Conservation (phyloP, 2,329 filamentous ascomycete genomes). For the Exophiala alcalophila region DNA sequence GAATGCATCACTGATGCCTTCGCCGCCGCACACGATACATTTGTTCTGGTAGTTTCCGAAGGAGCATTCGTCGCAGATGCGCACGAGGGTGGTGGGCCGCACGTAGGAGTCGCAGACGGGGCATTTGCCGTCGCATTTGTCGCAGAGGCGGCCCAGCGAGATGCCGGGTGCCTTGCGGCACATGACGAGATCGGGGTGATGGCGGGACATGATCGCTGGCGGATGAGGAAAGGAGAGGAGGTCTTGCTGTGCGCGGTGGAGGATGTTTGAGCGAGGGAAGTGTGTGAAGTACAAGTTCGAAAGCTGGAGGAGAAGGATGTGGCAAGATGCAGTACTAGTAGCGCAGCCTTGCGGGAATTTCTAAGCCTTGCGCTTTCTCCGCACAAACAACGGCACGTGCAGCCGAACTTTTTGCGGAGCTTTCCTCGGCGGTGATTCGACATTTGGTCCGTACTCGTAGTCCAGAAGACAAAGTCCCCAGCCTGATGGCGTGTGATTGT, state of each 20-base stretch:
- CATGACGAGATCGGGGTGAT: slow-evolving; percentile 98
- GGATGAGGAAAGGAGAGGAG: slow-evolving; percentile 3
- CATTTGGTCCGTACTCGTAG: too few relatives aligned
- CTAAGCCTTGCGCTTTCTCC: slow-evolving; percentile 15
- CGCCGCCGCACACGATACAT: slow-evolving; percentile 96
- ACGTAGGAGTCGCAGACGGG: slow-evolving; percentile 99
- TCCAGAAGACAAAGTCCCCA: too few relatives aligned
- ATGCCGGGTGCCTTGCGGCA: slow-evolving; percentile 98
- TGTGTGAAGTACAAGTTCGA: not conserved
- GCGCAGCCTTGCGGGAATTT: slow-evolving; percentile 17
- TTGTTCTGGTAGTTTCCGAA: slow-evolving; percentile 99
- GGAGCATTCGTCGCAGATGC: slow-evolving; percentile 98
- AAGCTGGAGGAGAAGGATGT: not conserved
- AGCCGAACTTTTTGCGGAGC: slow-evolving; percentile 2
- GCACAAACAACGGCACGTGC: slow-evolving; percentile 16
- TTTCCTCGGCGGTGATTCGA: slow-evolving; percentile 14
- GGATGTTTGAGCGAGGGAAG: not conserved
- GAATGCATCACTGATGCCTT: slow-evolving; percentile 96
- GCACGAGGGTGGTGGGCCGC: slow-evolving; percentile 90
- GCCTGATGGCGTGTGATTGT: too few relatives aligned
- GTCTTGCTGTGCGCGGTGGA: not conserved
- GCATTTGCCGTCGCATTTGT: slow-evolving; percentile 99
- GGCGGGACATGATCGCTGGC: slow-evolving; percentile 73
- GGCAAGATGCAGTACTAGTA: not conserved
- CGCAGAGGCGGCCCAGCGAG: slow-evolving; percentile 95